phyloP scores from a whole-genome alignment of 345 rosid species.

The Garcia nutans region DNA sequence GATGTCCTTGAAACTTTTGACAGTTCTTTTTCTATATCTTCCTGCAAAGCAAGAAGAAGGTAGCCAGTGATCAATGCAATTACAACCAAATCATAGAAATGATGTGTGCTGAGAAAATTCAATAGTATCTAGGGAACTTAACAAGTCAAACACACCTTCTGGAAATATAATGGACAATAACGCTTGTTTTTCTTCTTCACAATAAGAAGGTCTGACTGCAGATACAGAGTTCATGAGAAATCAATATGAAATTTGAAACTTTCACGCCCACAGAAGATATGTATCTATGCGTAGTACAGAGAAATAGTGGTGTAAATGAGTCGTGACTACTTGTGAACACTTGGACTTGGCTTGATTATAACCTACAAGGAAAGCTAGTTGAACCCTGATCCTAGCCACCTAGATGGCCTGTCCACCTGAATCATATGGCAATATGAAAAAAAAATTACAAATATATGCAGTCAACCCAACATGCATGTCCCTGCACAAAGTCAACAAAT shows the following conservation, averaged over 20 bases:
- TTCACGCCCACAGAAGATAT: neutral
- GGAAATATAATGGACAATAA: slow-evolving; percentile 88
- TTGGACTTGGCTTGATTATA: too few species aligned
- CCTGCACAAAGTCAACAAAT: neutral
- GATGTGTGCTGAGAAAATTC: neutral
- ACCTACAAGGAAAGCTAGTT: too few species aligned
- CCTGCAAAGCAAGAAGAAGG: slow-evolving; percentile 42
- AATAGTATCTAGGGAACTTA: slow-evolving; percentile 12
- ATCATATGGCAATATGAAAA: neutral
- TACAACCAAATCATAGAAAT: neutral
- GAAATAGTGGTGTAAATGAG: too few species aligned
- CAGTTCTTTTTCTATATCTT: slow-evolving; percentile 84
- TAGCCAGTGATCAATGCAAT: slow-evolving; percentile 2
- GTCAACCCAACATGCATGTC: neutral
- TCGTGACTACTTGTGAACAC: too few species aligned
- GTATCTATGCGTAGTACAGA: too few species aligned
- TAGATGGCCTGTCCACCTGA: neutral
- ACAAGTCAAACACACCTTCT: slow-evolving; percentile 57
- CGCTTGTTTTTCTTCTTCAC: slow-evolving; percentile 79
- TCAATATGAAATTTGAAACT: neutral
- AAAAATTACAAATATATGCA: neutral
- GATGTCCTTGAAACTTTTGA: slow-evolving; percentile 64
- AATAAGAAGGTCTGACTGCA: slow-evolving; percentile 90
- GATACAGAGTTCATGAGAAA: slow-evolving; percentile 14
- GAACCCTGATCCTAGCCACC: too few species aligned